A percentile compares a stretch with the other conserved stretches of the same genome.
Conservation (phyloP, 2,329 filamentous ascomycete genomes). For the Paracorniculantispora psalliotae region DNA sequence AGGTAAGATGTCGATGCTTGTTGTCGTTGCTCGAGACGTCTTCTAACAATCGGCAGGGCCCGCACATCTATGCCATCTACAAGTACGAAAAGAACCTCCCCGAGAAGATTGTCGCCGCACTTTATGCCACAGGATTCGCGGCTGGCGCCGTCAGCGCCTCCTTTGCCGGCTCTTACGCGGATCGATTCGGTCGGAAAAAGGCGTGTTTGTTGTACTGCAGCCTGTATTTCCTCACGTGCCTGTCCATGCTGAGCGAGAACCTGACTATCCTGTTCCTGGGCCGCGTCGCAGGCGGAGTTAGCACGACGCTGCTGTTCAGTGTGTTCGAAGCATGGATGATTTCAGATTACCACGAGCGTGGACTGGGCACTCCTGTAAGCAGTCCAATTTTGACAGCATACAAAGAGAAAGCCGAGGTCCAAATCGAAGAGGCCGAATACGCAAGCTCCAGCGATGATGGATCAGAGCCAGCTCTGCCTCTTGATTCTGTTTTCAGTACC, state of each 20-base stretch:
- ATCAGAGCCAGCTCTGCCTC: slow-evolving; percentile 22
- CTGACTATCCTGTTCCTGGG: slow-evolving; percentile 46
- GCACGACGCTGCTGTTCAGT: slow-evolving; percentile 52
- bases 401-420: background rate
- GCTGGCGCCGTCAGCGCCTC: slow-evolving; percentile 42
- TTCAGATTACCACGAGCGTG: slow-evolving; percentile 46
- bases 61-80: slow-evolving; percentile 48
- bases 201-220: slow-evolving; percentile 51
- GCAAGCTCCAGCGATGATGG: background rate
- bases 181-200: slow-evolving; percentile 43
- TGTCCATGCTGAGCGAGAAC: slow-evolving; percentile 42
- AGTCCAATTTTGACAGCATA: too few species aligned
- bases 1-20: slow-evolving; percentile 21
- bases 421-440: background rate
- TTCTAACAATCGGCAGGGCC: slow-evolving; percentile 28
- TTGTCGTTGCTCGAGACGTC: background rate
- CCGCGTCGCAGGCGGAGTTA: slow-evolving; percentile 49
- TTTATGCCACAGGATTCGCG: slow-evolving; percentile 45
- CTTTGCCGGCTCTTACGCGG: slow-evolving; percentile 34
- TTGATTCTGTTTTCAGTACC: slow-evolving; percentile 48
- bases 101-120: slow-evolving; percentile 38
- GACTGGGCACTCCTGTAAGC: slow-evolving; percentile 30
- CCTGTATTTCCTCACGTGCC: slow-evolving; percentile 46
- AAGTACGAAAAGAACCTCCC: slow-evolving; percentile 44
- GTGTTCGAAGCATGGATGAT: slow-evolving; percentile 59